Evolutionary conservation across 805 yeast genomes (phyloP), one percentile per base, ranked within the genome.

Genomic region (Huiozyma sinensis): DNA sequence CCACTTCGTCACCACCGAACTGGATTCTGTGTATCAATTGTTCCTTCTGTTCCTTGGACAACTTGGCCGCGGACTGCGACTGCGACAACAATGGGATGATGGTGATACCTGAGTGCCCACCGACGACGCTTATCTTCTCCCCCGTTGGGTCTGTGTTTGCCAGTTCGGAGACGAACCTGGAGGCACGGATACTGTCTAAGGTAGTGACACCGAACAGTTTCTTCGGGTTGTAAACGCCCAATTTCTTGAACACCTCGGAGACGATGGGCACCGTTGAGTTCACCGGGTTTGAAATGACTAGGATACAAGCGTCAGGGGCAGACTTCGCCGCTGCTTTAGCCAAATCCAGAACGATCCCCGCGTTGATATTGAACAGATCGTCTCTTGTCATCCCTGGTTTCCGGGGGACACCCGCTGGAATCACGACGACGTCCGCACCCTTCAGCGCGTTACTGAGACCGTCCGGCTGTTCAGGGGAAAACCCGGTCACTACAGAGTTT

Each of bases 321-420:
- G 73, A 63, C 53, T 83, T 85, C 49, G 94, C 95, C 56, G 77
- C 77, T 44, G 88, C 83, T 68, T 81, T 73, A 64, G 95, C 95
- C 67, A 89, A 76, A 68, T 85, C 95, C 65, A 92, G 81, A 51
- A 89, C 96, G 66, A 89, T 89, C 42, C 94, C 82, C 43, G 97
- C 97, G 63, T 89, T 89, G 73, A 94, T 89, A 75, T 85, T 82
- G 81, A 89, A 89, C 60, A 89, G 75, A 65, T 89, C 97, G 66
- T 89, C 97, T 75, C 97, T 84, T 62, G 96, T 86, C 97, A 89
- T 89, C 68, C 97, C 97, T 55, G 97, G 97, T 74, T 88, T 89
- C 79, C 94, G 85, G 73, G 95, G 97, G 47, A 89, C 94, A 74
- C 97, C 97, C 46, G 97, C 97, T 63, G 97, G 96, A 68, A 89